Base-by-base conservation (phyloP, 2,329 filamentous ascomycete species). In the Orbilia blumenaviensis region DNA sequence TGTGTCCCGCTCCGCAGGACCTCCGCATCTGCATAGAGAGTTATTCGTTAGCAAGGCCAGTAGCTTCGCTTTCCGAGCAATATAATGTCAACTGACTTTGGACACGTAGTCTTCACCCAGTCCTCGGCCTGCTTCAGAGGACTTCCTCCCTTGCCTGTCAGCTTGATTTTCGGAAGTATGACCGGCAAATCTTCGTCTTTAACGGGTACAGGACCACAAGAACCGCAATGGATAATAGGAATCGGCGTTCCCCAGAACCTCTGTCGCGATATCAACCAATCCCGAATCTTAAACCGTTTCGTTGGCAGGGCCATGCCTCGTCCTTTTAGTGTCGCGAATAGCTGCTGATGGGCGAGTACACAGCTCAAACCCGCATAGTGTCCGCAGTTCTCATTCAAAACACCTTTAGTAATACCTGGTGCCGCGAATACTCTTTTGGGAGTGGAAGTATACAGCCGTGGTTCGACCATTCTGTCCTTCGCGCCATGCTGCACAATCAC, bases 231-330 rank as follows among this genome's bases (percentile, higher is more conserved):
- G 36, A 96, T 86, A 63, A 97, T 93, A 16, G 93, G 93, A 63
- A 97, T 96, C 0, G 93, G 93, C 0, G 93, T 88, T 12, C 93
- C 93, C 93, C 93, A 97, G 82, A 96, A 96, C 78, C 93, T 86
- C 82, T 97, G 93, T n/a, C 93, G 89, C 81, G 92, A 96, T 80
- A 97, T 91, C 67, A 97, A 85, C 93, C 93, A 97, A 83, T 97
- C 93, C 74, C 92, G 86, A 25, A 97, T 86, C 61, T 91, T 89
- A 92, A 92, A 96, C 36, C 78, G 62, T 91, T 73, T 92, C 89
- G 7, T 66, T 18, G 64, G 64, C 48, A 58, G 38, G 7, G 58
- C 61, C 58, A 69, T 66, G 12, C 50, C 42, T 29, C 62, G 25
- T 32, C 82, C 82, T 23, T 48, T 68, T 23, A 73, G 25, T 1